Percentiles rank a stretch among this genome's conserved stretches.
Conservation (phyloP, 202 grass and related monocot species). For the Miscanthus sacchariflorus region DNA sequence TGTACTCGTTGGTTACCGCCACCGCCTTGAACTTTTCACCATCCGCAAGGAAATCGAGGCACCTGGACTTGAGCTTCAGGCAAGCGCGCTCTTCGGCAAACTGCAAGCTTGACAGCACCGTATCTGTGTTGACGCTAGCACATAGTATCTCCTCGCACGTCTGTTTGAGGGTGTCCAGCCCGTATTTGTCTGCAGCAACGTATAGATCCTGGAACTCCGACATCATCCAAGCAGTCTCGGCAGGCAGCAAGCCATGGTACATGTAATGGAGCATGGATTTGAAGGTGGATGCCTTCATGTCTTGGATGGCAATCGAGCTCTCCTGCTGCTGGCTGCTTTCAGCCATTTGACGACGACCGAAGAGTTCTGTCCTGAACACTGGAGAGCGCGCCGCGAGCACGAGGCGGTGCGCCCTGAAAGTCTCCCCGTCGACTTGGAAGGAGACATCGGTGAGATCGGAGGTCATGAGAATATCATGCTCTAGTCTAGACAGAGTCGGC, state of each 20-base stretch:
- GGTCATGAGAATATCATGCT: background rate
- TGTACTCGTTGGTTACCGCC: background rate
- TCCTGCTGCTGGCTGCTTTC: background rate
- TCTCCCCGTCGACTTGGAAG: conserved; percentile 5
- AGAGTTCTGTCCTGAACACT: conserved; percentile 2
- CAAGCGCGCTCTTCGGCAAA: background rate
- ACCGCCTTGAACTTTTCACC: background rate
- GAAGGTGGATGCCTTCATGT: conserved; percentile 7
- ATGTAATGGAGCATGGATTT: background rate
- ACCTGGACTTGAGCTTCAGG: conserved; percentile 12
- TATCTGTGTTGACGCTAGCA: background rate
- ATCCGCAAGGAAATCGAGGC: conserved; percentile 11
- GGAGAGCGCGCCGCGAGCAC: conserved; percentile 3
- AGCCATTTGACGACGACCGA: background rate
- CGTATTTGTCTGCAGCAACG: background rate
- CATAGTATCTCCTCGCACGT: background rate
- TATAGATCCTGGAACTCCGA: background rate
- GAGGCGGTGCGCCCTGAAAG: conserved; percentile 5
- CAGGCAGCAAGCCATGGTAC: background rate
- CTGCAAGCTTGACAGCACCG: background rate
- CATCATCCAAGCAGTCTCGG: background rate
- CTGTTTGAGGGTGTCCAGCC: background rate
- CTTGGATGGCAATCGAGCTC: background rate
- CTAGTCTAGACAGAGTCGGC: background rate
- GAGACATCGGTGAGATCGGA: conserved; percentile 5